Base-by-base conservation (phyloP, 1,139 yeast species). In the Hanseniaspora gamundiae region DNA sequence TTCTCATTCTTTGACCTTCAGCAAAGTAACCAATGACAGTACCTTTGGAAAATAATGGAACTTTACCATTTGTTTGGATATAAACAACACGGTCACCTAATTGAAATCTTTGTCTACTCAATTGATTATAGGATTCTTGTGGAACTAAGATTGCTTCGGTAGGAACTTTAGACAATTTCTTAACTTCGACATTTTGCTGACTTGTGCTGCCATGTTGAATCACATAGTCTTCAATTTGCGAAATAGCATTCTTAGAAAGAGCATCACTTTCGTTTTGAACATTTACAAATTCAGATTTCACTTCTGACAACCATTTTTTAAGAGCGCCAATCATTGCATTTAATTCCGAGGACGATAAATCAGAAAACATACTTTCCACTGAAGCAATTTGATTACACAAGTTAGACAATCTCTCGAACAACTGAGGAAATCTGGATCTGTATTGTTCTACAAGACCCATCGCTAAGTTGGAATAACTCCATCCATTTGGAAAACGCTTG, bases 71-170 rank as follows among this genome's bases (percentile, higher is more conserved):
- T 54, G 80, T 86, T 56, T 83, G 81, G 24, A 87, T 84, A 54
- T 85, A 87, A 29, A 84, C 75, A 35, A 93, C 85, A 48, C 98
- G 75, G 57, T 91, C 97, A 53, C 98, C 98, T 33, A 93, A 69
- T 33, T 74, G 74, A 58, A 91, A 93, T 43, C 70, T 67, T 65
- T 93, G 99, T 42, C 74, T 71, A 49, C 82, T 74, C 52, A 93
- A 70, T 51, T 80, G 70, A 55, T 82, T 80, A 57, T 76, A 76
- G 0, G 95, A 84, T 41, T 73, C 77, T 41, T 74, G 67, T 7
- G 96, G 94, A 51, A 82, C 78, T 49, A 93, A 68, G 27, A 91
- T 71, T 0, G 96, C 96, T 42, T 76, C 79, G 46, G 83, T 73
- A 41, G 97, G 97, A 49, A 88, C 94, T 43, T 87, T 86, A 51